Conservation (phyloP, 768 basidiomycete species). For the Cubamyces lactineus region DNA sequence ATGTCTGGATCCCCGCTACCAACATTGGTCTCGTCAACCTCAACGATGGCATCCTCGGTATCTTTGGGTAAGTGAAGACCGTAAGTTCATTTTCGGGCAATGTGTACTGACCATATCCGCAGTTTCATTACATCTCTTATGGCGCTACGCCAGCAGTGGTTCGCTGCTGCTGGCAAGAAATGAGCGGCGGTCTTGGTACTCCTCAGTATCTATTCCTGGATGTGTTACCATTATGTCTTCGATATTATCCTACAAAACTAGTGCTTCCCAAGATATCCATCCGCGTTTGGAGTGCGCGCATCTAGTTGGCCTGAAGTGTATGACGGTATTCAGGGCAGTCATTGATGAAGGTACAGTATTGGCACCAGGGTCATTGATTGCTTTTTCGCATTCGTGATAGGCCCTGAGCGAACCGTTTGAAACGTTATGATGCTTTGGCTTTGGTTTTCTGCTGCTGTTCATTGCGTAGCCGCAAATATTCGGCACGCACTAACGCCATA, state of each 20-base stretch:
- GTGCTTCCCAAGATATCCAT: not conserved
- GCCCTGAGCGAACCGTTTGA: not conserved
- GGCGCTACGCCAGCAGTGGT: constrained; percentile 71
- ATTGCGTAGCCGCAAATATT: constrained; percentile 72
- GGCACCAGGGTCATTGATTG: too few species aligned
- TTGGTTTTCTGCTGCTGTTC: constrained; percentile 29
- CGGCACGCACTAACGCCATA: constrained; percentile 71
- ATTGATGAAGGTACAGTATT: too few species aligned
- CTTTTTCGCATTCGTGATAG: too few species aligned
- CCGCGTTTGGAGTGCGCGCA: not conserved
- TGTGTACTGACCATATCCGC: constrained; percentile 12
- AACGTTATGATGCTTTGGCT: constrained; percentile 15
- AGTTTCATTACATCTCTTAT: constrained; percentile 75
- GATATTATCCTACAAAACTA: not conserved
- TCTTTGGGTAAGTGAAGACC: constrained; percentile 68
- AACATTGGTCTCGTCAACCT: constrained; percentile 73
- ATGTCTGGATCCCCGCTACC: constrained; percentile 89
- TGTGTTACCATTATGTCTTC: constrained; percentile 4
- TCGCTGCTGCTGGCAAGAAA: constrained; percentile 44
- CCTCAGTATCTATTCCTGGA: constrained; percentile 3
- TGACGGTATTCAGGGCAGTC: not conserved
- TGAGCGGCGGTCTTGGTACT: not conserved
- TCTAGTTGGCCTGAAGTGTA: not conserved
- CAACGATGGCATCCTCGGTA: constrained; percentile 85
- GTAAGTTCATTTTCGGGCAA: not conserved